Conservation (phyloP, 2,329 filamentous ascomycete genomes). For the Berkeleyomyces rouxiae region DNA sequence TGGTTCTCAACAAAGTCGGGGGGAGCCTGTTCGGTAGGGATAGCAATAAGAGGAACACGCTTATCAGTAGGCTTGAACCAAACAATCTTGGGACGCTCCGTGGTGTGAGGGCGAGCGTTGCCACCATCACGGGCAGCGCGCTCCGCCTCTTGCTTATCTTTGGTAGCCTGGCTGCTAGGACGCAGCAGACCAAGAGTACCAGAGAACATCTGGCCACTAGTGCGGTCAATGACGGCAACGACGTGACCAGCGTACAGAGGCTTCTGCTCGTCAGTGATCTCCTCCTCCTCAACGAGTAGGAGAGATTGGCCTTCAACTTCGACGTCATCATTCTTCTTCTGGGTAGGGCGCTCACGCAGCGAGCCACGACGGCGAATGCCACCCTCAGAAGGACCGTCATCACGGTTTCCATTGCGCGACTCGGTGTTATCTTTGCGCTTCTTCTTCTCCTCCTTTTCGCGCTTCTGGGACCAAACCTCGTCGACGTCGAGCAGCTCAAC, state of each 20-base stretch:
- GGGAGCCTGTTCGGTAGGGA: constrained; percentile 93
- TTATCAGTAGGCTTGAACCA: constrained; percentile 99
- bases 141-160: constrained; percentile 98
- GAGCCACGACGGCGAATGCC: constrained; percentile 85
- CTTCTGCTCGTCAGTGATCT: constrained; percentile 97
- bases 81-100: constrained; percentile 98
- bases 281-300: constrained; percentile 91
- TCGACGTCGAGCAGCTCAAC: constrained; percentile 94
- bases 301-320: constrained; percentile 97
- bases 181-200: constrained; percentile 85
- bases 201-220: constrained; percentile 97
- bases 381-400: constrained; percentile 53
- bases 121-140: constrained; percentile 75
- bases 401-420: constrained; percentile 59
- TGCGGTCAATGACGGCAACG: constrained; percentile 91
- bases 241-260: constrained; percentile 93
- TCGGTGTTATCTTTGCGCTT: constrained; percentile 98
- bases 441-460: constrained; percentile 99
- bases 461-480: constrained; percentile 97
- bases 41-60: constrained; percentile 92
- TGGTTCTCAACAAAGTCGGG: constrained; percentile 98
- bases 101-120: constrained; percentile 28
- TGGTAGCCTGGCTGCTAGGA: constrained; percentile 94
- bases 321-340: constrained; percentile 99
- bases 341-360: constrained; percentile 86